phyloP scores from a whole-genome alignment of 2,329 filamentous ascomycete species.

The Colletotrichum musae region DNA sequence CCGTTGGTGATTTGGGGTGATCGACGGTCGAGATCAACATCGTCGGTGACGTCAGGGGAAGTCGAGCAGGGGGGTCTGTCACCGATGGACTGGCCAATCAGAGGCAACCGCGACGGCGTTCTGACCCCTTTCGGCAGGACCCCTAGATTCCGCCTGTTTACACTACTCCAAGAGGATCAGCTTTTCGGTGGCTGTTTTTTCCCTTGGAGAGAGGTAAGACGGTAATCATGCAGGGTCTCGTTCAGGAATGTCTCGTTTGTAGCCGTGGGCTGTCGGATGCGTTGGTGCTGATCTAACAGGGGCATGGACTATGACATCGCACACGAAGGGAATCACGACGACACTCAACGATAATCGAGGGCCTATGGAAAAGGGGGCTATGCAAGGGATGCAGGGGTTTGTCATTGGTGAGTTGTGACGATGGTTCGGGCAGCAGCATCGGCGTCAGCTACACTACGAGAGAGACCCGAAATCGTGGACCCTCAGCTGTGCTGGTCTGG shows the following conservation, averaged over 20 bases:
- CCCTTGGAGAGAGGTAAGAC: background rate
- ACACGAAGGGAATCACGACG: background rate
- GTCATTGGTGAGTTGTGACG: conserved; percentile 8
- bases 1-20: conserved; percentile 2
- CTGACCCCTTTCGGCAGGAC: conserved; percentile 32
- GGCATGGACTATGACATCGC: conserved; percentile 27
- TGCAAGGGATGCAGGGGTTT: conserved; percentile 24
- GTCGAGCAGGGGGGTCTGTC: background rate
- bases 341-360: too few species aligned
- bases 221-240: conserved; percentile 31
- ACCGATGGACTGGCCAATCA: conserved; percentile 6
- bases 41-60: conserved; percentile 35
- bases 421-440: background rate
- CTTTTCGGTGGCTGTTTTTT: too few species aligned
- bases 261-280: background rate
- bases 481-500: background rate
- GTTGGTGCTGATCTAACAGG: conserved; percentile 10
- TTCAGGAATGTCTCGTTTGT: conserved; percentile 20
- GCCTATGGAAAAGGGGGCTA: conserved; percentile 10
- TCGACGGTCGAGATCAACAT: conserved; percentile 32
- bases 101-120: background rate
- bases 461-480: conserved; percentile 2
- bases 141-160: conserved; percentile 33
- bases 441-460: background rate
- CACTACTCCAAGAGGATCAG: background rate